These are phyloP conservation scores for Fusarium phyllophilum DNA, from an alignment of 2,329 filamentous ascomycete genomes.

Conservation along the genomic window DNA sequence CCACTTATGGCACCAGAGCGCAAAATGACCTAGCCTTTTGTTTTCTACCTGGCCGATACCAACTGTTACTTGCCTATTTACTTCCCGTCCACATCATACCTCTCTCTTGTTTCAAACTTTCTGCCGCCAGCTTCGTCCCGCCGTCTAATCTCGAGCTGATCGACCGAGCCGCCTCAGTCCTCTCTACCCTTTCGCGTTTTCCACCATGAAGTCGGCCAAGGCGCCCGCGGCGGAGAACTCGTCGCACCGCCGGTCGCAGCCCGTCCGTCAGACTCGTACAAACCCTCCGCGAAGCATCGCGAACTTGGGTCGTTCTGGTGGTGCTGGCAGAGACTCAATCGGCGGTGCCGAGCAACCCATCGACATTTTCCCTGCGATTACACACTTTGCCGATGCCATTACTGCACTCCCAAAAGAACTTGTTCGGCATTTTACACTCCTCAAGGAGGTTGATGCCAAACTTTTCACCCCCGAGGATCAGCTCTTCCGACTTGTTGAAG, in stretches of 20 bases:
- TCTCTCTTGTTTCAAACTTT: slow-evolving; percentile 21
- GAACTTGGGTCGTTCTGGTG: slow-evolving; percentile 56
- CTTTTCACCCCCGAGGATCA: slow-evolving; percentile 88
- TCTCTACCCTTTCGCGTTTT: slow-evolving; percentile 32
- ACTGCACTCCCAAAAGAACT: slow-evolving; percentile 94
- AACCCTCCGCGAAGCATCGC: slow-evolving; percentile 69
- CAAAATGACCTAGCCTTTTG: slow-evolving; percentile 42
- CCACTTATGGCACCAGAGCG: slow-evolving; percentile 25
- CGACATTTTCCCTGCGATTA: slow-evolving; percentile 74
- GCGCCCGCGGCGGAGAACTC: slow-evolving; percentile 53
- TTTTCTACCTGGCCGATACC: slow-evolving; percentile 32
- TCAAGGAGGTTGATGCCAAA: slow-evolving; percentile 98
- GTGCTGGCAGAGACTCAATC: slow-evolving; percentile 57
- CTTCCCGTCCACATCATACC: slow-evolving; percentile 14
- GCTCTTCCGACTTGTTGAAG: slow-evolving; percentile 78
- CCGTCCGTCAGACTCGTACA: slow-evolving; percentile 71
- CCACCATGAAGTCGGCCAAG: slow-evolving; percentile 67
- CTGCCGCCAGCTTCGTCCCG: slow-evolving; percentile 38
- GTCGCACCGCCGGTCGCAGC: slow-evolving; percentile 69
- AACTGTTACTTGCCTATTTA: slow-evolving; percentile 34
- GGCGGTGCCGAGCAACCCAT: slow-evolving; percentile 66
- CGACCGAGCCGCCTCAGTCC: slow-evolving; percentile 32
- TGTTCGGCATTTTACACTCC: slow-evolving; percentile 91
- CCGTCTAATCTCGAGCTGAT: slow-evolving; percentile 32
- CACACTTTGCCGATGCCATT: slow-evolving; percentile 89